Percentiles rank a stretch among this genome's conserved stretches.
phyloP scores from a whole-genome alignment of 176 grass and related monocot genomes.

The Puccinellia tenuiflora region DNA sequence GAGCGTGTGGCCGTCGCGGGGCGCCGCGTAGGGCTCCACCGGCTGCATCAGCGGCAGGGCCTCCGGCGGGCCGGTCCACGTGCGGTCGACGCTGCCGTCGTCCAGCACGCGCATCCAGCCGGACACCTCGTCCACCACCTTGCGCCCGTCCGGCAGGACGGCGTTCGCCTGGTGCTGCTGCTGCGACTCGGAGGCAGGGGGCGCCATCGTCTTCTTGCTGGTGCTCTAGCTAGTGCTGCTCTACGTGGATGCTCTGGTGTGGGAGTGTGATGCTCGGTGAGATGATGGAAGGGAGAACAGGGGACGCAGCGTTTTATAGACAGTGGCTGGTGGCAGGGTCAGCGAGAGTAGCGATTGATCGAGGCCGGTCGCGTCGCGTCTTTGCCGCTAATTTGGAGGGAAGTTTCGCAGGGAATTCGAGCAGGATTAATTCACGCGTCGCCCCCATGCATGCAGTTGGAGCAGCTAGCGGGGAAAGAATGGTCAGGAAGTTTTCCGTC shows the following conservation, averaged over 20 bases:
- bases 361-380: no score
- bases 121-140: constrained; percentile 75
- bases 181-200: not conserved
- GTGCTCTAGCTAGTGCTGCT: not conserved
- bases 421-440: not conserved
- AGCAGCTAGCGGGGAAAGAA: not conserved
- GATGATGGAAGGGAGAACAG: not conserved
- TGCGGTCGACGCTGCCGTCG: constrained; percentile 79
- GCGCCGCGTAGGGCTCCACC: constrained; percentile 33
- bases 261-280: not conserved
- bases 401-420: not conserved
- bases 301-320: not conserved
- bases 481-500: not conserved
- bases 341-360: no score
- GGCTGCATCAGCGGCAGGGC: constrained; percentile 69
- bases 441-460: not conserved
- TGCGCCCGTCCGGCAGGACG: not conserved
- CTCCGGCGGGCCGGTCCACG: constrained; percentile 62
- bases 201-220: not conserved
- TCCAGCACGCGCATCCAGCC: constrained; percentile 73
- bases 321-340: not conserved
- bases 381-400: not conserved
- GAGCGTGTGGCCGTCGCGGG: constrained; percentile 63
- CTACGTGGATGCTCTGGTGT: not conserved
- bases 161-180: not conserved